These are phyloP conservation scores for Oryza nivara DNA, from an alignment of 176 grass and related monocot species.

Conservation along the genomic window DNA sequence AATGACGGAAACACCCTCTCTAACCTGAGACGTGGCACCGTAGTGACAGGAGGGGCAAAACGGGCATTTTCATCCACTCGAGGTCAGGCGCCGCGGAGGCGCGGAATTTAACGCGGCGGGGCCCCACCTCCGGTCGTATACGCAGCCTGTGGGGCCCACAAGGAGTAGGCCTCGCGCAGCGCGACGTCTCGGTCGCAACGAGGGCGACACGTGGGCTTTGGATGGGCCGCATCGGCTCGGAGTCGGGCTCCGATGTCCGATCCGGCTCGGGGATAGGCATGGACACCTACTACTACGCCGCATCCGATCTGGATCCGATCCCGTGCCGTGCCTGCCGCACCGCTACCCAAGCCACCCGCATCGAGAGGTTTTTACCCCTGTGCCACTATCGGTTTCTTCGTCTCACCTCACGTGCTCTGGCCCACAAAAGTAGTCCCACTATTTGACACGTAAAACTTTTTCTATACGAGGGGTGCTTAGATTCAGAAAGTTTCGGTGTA, in stretches of 20 bases:
- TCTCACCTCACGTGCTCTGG: background rate
- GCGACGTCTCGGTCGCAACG: background rate
- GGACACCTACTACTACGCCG: constrained; percentile 24
- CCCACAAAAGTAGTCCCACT: background rate
- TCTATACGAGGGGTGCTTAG: no score
- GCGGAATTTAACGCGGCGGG: background rate
- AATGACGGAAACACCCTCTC: background rate
- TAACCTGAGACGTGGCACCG: background rate
- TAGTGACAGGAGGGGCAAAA: background rate
- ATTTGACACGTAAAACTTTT: background rate
- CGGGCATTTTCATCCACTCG: accelerated
- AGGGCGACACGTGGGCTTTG: background rate
- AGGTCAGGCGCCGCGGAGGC: background rate
- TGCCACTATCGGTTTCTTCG: no score
- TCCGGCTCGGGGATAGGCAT: constrained; percentile 4
- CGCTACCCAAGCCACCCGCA: background rate
- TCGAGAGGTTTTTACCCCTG: no score
- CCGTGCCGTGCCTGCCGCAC: background rate
- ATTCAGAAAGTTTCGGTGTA: no score
- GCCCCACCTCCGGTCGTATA: background rate
- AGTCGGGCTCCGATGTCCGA: background rate
- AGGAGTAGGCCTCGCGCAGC: background rate
- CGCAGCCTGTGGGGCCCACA: background rate
- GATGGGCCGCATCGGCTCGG: background rate
- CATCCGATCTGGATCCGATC: constrained; percentile 1